Conservation (phyloP, 2,329 filamentous ascomycete genomes). For the Ploettnerulaceae sp. region DNA sequence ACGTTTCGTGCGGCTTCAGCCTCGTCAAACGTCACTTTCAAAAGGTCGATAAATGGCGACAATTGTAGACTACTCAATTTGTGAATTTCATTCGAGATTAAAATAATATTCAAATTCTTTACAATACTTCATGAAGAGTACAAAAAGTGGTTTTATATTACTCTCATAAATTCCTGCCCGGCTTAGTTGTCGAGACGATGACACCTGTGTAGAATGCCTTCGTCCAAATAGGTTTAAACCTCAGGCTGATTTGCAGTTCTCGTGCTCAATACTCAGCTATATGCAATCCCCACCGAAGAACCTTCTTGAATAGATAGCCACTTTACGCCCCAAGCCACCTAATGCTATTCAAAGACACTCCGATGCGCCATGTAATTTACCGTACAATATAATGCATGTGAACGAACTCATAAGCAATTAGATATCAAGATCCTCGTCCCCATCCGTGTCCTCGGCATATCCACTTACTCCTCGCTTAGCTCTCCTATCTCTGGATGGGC, state of each 20-base stretch:
- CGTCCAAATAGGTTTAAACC: too few species aligned
- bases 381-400: slow-evolving; percentile 5
- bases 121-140: not conserved
- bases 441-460: slow-evolving; percentile 33
- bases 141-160: too few species aligned
- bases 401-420: slow-evolving; percentile 2
- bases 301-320: not conserved
- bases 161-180: too few species aligned
- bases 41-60: too few species aligned
- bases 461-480: slow-evolving; percentile 33
- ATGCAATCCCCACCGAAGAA: not conserved
- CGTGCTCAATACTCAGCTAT: slow-evolving; percentile 5
- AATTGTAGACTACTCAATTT: too few species aligned
- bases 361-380: slow-evolving; percentile 9
- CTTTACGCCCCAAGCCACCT: not conserved
- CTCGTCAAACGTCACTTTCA: too few species aligned
- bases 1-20: too few species aligned
- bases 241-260: too few species aligned
- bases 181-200: too few species aligned
- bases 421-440: slow-evolving; percentile 24
- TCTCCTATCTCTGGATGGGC: slow-evolving; percentile 31
- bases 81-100: too few species aligned
- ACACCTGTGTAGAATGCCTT: too few species aligned
- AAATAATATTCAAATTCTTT: too few species aligned
- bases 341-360: slow-evolving; percentile 7